Evolutionary conservation across 257 asterid species (phyloP), one percentile per base, ranked within the genome.

Genomic region (Orobanche coerulescens): DNA sequence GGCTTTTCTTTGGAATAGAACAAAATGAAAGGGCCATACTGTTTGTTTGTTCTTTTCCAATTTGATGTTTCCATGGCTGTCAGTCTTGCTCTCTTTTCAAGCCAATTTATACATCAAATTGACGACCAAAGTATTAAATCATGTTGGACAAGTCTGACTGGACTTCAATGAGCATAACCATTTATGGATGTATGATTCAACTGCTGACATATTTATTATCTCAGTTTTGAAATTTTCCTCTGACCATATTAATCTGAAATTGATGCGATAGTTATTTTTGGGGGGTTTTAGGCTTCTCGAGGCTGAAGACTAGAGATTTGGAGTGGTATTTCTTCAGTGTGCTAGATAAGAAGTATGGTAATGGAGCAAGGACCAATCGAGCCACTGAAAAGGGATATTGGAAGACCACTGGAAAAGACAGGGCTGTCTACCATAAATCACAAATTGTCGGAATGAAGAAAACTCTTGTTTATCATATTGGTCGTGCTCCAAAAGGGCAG

Each of bases 321-420:
- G 98, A 92, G 74, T 92, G 98, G 96, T 92, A 88, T 62, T 86
- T 88, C 75, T 88, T 92, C 77, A 86, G 96, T 60, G 61, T 82
- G 70, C 82, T 86, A 61, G 96, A 92, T 72, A 86, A 81, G 83
- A 92, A 88, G 78, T 92, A 88, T 70, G 98, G 95, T 14, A 84
- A 88, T 66, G 94, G 95, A 65, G 72, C 94, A 62, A 80, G 87
- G 78, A 92, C 96, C 42, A 92, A 92, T 62, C 79, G 98, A 36
- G 96, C 98, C 6, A 92, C 98, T 42, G 85, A 79, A 47, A 77
- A 72, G 53, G 98, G 98, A 34, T 88, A 92, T 68, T 92, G 98
- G 98, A 92, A 92, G 79, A 92, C 98, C 10, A 92, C 98, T 2
- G 98, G 98, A 26, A 92, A 88, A 70, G 96, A 86, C 76, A 80